Evolutionary conservation across 805 yeast genomes (phyloP).

Genomic region (Candida jianshihensis): DNA sequence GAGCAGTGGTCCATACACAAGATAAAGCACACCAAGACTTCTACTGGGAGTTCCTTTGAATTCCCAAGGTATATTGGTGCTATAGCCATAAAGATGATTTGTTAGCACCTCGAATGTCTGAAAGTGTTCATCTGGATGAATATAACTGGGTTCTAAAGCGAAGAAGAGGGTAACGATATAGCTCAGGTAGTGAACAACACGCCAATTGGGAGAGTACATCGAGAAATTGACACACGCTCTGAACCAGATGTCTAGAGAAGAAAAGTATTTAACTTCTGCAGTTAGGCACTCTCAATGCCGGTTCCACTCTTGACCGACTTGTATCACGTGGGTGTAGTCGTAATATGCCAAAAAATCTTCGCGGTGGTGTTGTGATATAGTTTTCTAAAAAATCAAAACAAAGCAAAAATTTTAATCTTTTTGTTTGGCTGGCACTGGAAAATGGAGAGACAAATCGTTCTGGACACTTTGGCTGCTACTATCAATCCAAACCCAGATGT

Average conservation of each 20-base stretch:
- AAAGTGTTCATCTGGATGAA: constrained; percentile 97
- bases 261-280: no score
- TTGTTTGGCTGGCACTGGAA: no score
- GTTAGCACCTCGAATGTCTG: constrained; percentile 79
- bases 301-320: no score
- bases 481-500: constrained; percentile 42
- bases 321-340: no score
- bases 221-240: background rate
- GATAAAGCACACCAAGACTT: constrained; percentile 60
- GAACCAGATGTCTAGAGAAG: background rate
- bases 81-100: constrained; percentile 34
- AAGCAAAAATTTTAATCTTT: no score
- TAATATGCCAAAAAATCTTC: no score
- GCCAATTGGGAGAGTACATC: constrained; percentile 15
- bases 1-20: constrained; percentile 64
- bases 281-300: no score
- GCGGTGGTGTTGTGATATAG: no score
- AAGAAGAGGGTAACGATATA: constrained; percentile 35
- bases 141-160: constrained; percentile 69
- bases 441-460: constrained; percentile 41
- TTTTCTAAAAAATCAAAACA: constrained; percentile 23
- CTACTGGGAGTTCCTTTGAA: constrained; percentile 58
- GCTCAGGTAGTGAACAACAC: constrained; percentile 16
- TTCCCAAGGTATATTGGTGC: constrained; percentile 72
- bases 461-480: constrained; percentile 46